A percentile compares a stretch with the other conserved stretches of the same genome.
Evolutionary conservation across 148 eudicot genomes (phyloP).

Genomic region (Dysphania ambrosioides): DNA sequence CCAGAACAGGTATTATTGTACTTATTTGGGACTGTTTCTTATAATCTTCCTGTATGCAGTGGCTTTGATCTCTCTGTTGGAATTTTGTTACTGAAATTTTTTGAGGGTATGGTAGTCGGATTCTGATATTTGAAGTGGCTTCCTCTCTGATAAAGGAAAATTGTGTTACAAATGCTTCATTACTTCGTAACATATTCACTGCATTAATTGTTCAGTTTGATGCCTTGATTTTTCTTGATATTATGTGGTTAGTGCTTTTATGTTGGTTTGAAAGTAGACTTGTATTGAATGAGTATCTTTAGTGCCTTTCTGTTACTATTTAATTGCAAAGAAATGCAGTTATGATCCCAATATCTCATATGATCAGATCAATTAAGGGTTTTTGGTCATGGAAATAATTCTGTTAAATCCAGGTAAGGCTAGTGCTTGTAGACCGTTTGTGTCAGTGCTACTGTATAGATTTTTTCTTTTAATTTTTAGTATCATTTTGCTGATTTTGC

Average conservation of each 20-base stretch:
- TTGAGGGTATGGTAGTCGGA: neutral
- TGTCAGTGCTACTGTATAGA: too few species aligned
- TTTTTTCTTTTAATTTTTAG: too few species aligned
- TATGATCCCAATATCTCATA: too few species aligned
- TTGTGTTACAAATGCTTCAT: too few species aligned
- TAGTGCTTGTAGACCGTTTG: too few species aligned
- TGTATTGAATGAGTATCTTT: too few species aligned
- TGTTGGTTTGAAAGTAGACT: neutral
- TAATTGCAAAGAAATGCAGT: neutral
- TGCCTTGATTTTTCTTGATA: neutral
- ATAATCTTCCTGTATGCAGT: neutral
- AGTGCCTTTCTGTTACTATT: neutral
- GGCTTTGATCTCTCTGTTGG: neutral
- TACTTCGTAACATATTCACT: too few species aligned
- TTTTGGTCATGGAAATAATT: neutral
- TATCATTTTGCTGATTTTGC: neutral
- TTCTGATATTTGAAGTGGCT: too few species aligned
- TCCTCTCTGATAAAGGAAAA: too few species aligned
- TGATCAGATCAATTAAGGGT: neutral
- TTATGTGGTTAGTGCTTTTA: too few species aligned
- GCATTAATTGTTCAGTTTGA: neutral
- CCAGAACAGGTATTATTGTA: conserved; percentile 66
- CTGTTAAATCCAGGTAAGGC: neutral
- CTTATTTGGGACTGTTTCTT: neutral
- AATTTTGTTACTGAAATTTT: neutral